Conservation (phyloP, 148 eudicot species). For the Euryodendron excelsum region DNA sequence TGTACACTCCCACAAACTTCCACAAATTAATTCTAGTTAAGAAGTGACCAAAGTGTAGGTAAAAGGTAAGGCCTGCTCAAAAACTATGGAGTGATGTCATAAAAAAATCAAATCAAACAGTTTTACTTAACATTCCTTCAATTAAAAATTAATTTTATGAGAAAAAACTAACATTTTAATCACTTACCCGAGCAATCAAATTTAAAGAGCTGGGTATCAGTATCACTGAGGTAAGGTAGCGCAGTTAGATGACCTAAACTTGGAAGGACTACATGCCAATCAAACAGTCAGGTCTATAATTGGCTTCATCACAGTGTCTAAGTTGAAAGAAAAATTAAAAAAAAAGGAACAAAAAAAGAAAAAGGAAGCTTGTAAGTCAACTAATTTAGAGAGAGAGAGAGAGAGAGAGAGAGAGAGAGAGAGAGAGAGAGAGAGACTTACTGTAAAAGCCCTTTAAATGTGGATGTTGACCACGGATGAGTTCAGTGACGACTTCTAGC, state of each 20-base stretch:
- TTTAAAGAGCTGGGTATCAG: background rate
- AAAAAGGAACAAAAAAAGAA: background rate
- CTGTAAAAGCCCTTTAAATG: constrained; percentile 70
- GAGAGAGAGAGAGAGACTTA: constrained; percentile 34
- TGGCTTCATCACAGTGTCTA: background rate
- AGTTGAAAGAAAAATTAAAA: too few species aligned
- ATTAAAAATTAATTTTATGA: background rate
- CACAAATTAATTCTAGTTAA: background rate
- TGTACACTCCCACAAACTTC: too few species aligned
- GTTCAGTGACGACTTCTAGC: constrained; percentile 71
- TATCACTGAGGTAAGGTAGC: background rate
- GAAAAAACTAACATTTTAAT: background rate
- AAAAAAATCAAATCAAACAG: background rate
- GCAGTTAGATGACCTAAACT: background rate
- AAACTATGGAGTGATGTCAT: background rate
- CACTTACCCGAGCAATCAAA: background rate
- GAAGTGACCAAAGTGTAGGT: background rate
- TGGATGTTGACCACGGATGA: constrained; percentile 92
- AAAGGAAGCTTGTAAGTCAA: background rate
- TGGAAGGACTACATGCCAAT: background rate
- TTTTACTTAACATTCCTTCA: background rate
- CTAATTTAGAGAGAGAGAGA: too few species aligned
- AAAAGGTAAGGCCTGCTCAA: background rate
- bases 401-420: too few species aligned
- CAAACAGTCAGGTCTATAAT: background rate